Evolutionary conservation across 495 filamentous ascomycete genomes (phyloP), one percentile per base, ranked within the genome.

Genomic region (Hypoxylon perforatum): DNA sequence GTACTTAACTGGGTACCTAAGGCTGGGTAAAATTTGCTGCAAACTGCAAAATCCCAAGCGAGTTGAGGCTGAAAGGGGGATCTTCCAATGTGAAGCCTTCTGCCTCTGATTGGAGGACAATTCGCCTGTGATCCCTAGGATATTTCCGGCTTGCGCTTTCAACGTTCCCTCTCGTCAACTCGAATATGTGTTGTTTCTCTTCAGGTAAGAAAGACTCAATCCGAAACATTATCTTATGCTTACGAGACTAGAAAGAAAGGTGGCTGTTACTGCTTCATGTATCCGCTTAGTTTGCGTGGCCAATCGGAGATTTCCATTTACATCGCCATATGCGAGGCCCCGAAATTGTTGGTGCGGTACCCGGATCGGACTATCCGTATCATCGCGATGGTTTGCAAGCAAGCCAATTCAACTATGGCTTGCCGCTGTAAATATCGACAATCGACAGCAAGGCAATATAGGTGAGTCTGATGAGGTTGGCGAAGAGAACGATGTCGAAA

Each of bases 261-360:
- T 39, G 46, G 57, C 61, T 47, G 49, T 42, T 42, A 63, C 50
- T 51, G 11, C 28, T 58, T 50, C 23, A 41, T 51, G 50, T 69
- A 64, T 69, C 56, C 50, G 51, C 56, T 61, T 50, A 23, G 56
- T 49, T 50, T 41, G 46, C 23, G 49, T 15, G 30, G 41, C 61
- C 67, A 70, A 70, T 66, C 67, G 67, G 62, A 63, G 47, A 66
- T 66, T 70, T 69, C 51, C 22, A 53, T 65, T 63, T 22, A 56
- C 62, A 61, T 70, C 67, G 53, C 54, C 62, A 23, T 57, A 61
- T 64, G 51, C 67, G 51, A 61, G 49, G 39, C 55, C 54, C 55
- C 22, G 39, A 55, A 36, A 58, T 46, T 42, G 38, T 35, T 58
- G 46, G 57, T 58, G 38, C 36, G 38, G 50, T 59, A 42, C 35